Percentiles rank a stretch among this genome's conserved stretches.
phyloP scores from a whole-genome alignment of 768 basidiomycete genomes.

The Sarcodon sp. region DNA sequence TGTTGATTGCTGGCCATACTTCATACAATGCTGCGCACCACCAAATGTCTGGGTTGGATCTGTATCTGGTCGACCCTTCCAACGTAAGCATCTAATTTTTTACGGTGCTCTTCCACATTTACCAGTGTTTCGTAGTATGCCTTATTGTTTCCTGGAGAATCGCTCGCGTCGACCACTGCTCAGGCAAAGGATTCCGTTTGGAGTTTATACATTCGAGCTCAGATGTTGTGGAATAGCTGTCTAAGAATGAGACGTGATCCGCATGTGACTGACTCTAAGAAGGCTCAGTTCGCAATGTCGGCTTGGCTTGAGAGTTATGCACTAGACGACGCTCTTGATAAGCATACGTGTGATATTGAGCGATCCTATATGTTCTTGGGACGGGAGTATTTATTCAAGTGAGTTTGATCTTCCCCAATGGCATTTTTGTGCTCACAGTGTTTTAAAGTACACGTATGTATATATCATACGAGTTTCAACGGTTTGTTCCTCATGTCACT shows the following conservation, averaged over 20 bases:
- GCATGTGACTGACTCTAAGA: conserved; percentile 30
- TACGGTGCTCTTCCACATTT: conserved; percentile 1
- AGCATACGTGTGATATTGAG: conserved; percentile 57
- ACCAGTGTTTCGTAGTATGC: conserved; percentile 32
- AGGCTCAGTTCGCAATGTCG: conserved; percentile 48
- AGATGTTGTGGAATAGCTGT: conserved; percentile 66
- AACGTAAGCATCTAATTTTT: conserved; percentile 35
- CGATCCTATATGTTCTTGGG: conserved; percentile 57
- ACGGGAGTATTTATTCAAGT: conserved; percentile 72
- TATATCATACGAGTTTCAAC: conserved; percentile 57
- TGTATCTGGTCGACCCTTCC: conserved; percentile 49
- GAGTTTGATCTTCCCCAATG: conserved; percentile 14
- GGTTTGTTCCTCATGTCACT: conserved; percentile 45
- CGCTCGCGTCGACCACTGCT: conserved; percentile 22
- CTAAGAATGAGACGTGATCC: conserved; percentile 40
- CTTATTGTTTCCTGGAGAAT: conserved; percentile 68
- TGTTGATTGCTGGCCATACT: conserved; percentile 50
- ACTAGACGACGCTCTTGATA: conserved; percentile 48
- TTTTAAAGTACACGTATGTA: conserved; percentile 48
- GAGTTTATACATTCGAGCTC: conserved; percentile 60
- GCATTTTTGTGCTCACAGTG: conserved; percentile 3
- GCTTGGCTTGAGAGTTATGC: conserved; percentile 62
- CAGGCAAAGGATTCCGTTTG: conserved; percentile 52
- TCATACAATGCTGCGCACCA: conserved; percentile 39
- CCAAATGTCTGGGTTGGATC: conserved; percentile 18